Evolutionary conservation across 129 eudicot species (phyloP), one percentile per base, ranked within the genome.

Genomic region (Oenanthe sinensis): DNA sequence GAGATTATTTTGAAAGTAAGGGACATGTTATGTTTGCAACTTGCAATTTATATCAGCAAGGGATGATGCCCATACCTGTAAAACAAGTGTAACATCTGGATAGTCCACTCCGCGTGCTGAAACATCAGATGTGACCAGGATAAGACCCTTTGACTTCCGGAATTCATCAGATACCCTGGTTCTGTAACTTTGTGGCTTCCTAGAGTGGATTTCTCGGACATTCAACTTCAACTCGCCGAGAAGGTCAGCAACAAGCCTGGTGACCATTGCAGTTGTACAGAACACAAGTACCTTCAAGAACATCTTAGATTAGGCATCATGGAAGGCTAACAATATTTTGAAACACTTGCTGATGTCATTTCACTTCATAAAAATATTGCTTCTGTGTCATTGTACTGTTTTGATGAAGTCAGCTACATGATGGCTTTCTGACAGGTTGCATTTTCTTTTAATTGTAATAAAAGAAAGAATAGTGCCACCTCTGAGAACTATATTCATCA

Each of bases 71-170:
- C 22, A 14, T 84, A 90, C 99, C 97, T 96, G 99, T 79, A 96
- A 75, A 79, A 96, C 99, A 71, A 92, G 90, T 47, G 97, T 90
- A 65, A 96, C 99, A 81, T 96, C 99, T 19, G 99, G 99, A 81
- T 96, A 96, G 86, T 96, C 97, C n/a, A 96, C 97, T 80, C 99
- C 99, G 80, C 99, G 99, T 7, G 99, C 99, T 81, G 99, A 96
- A 6, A 96, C 99, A 83, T 96, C 99, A 63, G 99, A 96, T 71
- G 99, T 89, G 48, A 96, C 97, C 40, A 96, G 97, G 79, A 96
- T 96, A 79, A 96, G 91, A 74, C 97, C 95, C 81, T 88, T 96
- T 52, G 99, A 96, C 86, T 85, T 89, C 69, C 99, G 82, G 80
- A 96, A 96, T 82, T 96, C 99, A 80, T 96, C 97, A 11, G 99